Evolutionary conservation across 371 early-diverging fungal genomes (phyloP), one percentile per base, ranked within the genome.

Genomic region (Mucor lusitanicus): DNA sequence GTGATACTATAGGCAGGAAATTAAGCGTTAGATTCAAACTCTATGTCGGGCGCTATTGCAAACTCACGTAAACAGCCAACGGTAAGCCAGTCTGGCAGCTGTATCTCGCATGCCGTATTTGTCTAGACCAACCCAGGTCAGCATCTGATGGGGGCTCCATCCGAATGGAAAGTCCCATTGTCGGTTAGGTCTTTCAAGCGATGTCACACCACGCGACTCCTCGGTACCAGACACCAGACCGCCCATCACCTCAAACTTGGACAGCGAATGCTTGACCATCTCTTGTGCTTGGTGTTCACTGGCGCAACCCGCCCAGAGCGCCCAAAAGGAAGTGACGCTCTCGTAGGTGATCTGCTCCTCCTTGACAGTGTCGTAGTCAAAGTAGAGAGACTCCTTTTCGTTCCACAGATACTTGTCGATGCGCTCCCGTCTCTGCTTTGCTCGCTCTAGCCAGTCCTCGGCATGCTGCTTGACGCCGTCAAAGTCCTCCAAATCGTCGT

Each of bases 121-220:
- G 65, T 87, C 88, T 60, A 97, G 83, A 2, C 94, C 97, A 65
- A 87, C 82, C 99, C 99, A 98, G 1, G 97, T 93, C 73, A 98
- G 82, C 54, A 98, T 97, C 76, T 98, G 99, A 78, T 97, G 98
- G 53, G 99, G 99, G 27, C 97, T 97, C 99, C 99, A 97, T 12
- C 99, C 96, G 69, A 89, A 96, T 0, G 94, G 95, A 68, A 90
- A 95, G 72, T 98, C 98, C 98, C 98, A 97, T 71, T 98, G 99
- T 42, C 98, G 90, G 68, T 94, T 94, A 30, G 98, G 98, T 23
- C 99, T 83, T 65, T 90, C 90, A 30, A 94, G 72, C 2, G 88
- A 78, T 57, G 91, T 89, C 8, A 68, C 54, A 42, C 96, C 97
- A 30, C 95, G 87, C 15, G 95, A 95, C 68, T 84, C 85, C 67